These are phyloP conservation scores for Didymosphaeria variabile DNA, from an alignment of 2,329 filamentous ascomycete genomes.

Conservation along the genomic window DNA sequence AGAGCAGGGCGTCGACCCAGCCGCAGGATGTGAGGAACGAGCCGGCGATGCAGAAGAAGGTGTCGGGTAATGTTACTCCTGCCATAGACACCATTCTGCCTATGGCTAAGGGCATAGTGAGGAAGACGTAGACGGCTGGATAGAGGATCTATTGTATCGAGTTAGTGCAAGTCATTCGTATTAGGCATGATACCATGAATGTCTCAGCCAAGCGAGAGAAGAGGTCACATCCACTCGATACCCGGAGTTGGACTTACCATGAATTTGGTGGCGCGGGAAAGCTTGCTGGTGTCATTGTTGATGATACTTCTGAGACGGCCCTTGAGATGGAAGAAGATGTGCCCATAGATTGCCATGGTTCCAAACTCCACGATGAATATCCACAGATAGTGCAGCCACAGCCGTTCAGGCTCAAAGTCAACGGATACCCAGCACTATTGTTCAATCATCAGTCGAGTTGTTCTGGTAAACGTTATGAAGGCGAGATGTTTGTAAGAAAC, in stretches of 20 bases:
- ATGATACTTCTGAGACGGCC: slow-evolving; percentile 53
- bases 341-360: slow-evolving; percentile 58
- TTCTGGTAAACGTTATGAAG: background rate
- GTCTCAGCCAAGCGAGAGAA: background rate
- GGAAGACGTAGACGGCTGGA: slow-evolving; percentile 71
- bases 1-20: slow-evolving; percentile 56
- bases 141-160: slow-evolving; percentile 60
- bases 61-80: slow-evolving; percentile 56
- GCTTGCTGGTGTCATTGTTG: slow-evolving; percentile 45
- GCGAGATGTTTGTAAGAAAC: background rate
- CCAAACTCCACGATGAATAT: slow-evolving; percentile 64
- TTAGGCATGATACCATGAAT: background rate
- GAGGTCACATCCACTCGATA: background rate
- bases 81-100: slow-evolving; percentile 52
- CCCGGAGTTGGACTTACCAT: slow-evolving; percentile 45
- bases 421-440: slow-evolving; percentile 61
- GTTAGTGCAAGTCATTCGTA: background rate
- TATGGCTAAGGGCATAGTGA: slow-evolving; percentile 70
- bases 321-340: slow-evolving; percentile 60
- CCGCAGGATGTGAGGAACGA: slow-evolving; percentile 63
- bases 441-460: background rate
- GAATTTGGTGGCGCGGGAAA: slow-evolving; percentile 60
- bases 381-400: slow-evolving; percentile 64
- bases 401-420: slow-evolving; percentile 54
- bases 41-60: slow-evolving; percentile 68